Percentiles rank a stretch among this genome's conserved stretches.
These are phyloP conservation scores for Rutstroemia sydowiana DNA, from an alignment of 2,329 filamentous ascomycete species.

Conservation along the genomic window DNA sequence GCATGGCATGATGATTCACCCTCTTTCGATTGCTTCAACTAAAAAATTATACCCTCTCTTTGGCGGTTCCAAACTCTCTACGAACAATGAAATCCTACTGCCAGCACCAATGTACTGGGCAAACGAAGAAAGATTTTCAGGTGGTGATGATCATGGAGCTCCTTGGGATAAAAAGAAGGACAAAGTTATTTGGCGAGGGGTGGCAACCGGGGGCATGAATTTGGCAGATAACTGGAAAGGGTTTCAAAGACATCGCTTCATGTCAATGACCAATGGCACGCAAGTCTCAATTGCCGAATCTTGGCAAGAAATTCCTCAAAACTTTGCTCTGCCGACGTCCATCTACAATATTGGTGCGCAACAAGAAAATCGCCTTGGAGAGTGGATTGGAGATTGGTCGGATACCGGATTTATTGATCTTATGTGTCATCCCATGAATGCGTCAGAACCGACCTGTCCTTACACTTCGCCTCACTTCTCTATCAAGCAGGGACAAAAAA, in stretches of 20 bases:
- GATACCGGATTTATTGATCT: constrained; percentile 33
- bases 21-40: constrained; percentile 43
- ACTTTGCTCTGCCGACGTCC: constrained; percentile 46
- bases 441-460: constrained; percentile 39
- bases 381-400: constrained; percentile 28
- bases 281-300: constrained; percentile 28
- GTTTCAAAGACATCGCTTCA: constrained; percentile 50
- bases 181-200: constrained; percentile 55
- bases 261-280: constrained; percentile 45
- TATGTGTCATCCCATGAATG: constrained; percentile 38
- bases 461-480: constrained; percentile 36
- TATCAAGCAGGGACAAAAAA: constrained; percentile 41
- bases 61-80: constrained; percentile 52
- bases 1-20: constrained; percentile 47
- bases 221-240: constrained; percentile 43
- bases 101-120: constrained; percentile 59
- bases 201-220: constrained; percentile 51
- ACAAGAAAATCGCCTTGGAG: constrained; percentile 37
- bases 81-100: constrained; percentile 58
- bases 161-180: constrained; percentile 50
- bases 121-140: constrained; percentile 52
- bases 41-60: constrained; percentile 53
- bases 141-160: constrained; percentile 47
- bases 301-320: constrained; percentile 35
- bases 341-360: constrained; percentile 39